Conservation (phyloP, 129 eudicot species). For the Escallonia rubra region DNA sequence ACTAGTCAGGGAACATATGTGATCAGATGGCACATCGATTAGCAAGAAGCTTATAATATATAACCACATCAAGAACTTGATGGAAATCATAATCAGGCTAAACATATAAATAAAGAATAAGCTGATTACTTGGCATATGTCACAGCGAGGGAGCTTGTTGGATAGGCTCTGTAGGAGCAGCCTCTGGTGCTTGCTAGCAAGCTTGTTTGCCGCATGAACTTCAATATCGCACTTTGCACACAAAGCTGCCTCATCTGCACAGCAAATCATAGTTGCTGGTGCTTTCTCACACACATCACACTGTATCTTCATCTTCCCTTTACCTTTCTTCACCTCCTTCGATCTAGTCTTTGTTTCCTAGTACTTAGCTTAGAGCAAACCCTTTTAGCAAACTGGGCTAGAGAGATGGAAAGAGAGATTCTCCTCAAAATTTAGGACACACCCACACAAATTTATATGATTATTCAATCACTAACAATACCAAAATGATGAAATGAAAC, state of each 20-base stretch:
- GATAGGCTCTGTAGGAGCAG: slow-evolving; percentile 59
- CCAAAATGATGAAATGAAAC: too few relatives aligned
- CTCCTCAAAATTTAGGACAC: slow-evolving; percentile 5
- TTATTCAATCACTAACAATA: too few relatives aligned
- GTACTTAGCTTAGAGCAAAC: not conserved
- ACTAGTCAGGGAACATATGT: too few relatives aligned
- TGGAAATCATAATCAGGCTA: not conserved
- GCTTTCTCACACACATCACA: slow-evolving; percentile 98
- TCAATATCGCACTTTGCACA: slow-evolving; percentile 81
- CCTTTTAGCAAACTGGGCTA: too few relatives aligned
- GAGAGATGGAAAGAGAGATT: not conserved
- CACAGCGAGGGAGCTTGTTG: slow-evolving; percentile 92
- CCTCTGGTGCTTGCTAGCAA: slow-evolving; percentile 96
- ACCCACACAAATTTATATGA: not conserved
- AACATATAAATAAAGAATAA: not conserved
- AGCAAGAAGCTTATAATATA: too few relatives aligned
- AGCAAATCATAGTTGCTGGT: slow-evolving; percentile 87
- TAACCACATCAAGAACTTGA: not conserved
- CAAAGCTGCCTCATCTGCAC: slow-evolving; percentile 98
- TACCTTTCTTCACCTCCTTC: not conserved
- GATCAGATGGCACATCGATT: too few relatives aligned
- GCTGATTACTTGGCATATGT: slow-evolving; percentile 76
- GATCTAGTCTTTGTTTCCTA: not conserved
- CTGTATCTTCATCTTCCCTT: slow-evolving; percentile 76
- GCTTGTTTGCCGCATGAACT: slow-evolving; percentile 94